Conservation (phyloP, 441 rosid species). For the Pelargonium myrrhifolium region DNA sequence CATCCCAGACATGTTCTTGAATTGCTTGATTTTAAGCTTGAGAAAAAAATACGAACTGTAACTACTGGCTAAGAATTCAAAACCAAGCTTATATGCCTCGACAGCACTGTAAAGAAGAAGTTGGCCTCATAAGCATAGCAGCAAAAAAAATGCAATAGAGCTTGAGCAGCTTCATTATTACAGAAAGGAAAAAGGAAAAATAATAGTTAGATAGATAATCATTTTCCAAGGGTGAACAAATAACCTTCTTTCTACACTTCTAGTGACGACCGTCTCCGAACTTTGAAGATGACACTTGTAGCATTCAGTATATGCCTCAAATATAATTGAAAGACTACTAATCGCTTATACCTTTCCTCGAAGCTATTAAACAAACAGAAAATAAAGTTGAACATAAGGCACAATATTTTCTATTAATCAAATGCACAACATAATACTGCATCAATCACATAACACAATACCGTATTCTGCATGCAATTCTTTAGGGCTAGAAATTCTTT, state of each 20-base stretch:
- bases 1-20: slow-evolving; percentile 40
- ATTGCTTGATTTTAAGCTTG: slow-evolving; percentile 24
- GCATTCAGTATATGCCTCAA: slow-evolving; percentile 14
- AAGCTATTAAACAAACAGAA: slow-evolving; percentile 37
- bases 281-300: slow-evolving; percentile 10
- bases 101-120: slow-evolving; percentile 1
- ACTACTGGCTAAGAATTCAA: slow-evolving; percentile 1
- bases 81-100: neutral
- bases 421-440: slow-evolving; percentile 11
- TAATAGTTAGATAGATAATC: neutral
- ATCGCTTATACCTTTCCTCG: slow-evolving; percentile 43
- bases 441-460: slow-evolving; percentile 23
- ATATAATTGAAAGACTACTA: slow-evolving; percentile 8
- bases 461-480: slow-evolving; percentile 87
- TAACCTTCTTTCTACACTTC: slow-evolving; percentile 14
- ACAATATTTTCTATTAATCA: slow-evolving; percentile 9
- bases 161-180: neutral
- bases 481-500: slow-evolving; percentile 72
- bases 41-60: slow-evolving; percentile 5
- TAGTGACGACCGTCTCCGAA: neutral
- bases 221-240: neutral
- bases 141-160: slow-evolving; percentile 5
- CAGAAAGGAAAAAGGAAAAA: neutral
- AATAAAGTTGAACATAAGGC: slow-evolving; percentile 17
- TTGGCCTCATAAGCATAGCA: slow-evolving; percentile 10